These are phyloP conservation scores for Claviceps capensis DNA, from an alignment of 2,329 filamentous ascomycete genomes.

Conservation along the genomic window DNA sequence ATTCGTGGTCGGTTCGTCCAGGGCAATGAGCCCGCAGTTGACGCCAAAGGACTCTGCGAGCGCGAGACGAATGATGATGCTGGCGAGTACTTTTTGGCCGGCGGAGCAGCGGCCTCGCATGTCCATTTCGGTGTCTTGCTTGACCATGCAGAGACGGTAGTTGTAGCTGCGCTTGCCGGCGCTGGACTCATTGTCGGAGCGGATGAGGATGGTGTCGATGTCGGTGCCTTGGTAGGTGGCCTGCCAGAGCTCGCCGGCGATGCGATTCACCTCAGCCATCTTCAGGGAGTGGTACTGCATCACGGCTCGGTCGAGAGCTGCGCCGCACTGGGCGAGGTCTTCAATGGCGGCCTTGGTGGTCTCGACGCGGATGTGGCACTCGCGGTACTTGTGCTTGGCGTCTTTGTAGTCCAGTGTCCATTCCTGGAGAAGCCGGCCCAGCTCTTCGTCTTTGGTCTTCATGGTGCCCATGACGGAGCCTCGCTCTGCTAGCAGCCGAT, in stretches of 20 bases:
- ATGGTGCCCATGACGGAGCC: constrained; percentile 64
- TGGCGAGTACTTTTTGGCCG: constrained; percentile 90
- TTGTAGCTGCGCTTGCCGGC: constrained; percentile 76
- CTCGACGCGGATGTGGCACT: constrained; percentile 77
- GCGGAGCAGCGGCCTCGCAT: constrained; percentile 97
- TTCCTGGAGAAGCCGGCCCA: constrained; percentile 57
- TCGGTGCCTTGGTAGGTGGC: constrained; percentile 94
- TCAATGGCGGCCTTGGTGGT: constrained; percentile 89
- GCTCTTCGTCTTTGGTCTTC: constrained; percentile 72
- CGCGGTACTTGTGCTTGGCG: constrained; percentile 66
- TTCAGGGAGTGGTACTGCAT: constrained; percentile 95
- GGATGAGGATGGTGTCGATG: constrained; percentile 91
- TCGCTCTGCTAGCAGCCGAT: constrained; percentile 57
- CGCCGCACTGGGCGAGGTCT: constrained; percentile 69
- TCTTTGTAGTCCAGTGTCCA: constrained; percentile 82
- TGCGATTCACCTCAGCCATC: constrained; percentile 96
- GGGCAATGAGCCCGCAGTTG: constrained; percentile 89
- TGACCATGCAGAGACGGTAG: constrained; percentile 96
- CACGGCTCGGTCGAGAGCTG: constrained; percentile 85
- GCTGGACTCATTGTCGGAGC: constrained; percentile 70
- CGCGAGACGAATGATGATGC: constrained; percentile 93
- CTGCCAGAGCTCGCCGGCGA: constrained; percentile 93
- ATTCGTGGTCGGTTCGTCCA: constrained; percentile 96
- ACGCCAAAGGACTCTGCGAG: constrained; percentile 93
- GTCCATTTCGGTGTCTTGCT: constrained; percentile 95